phyloP scores from a whole-genome alignment of 2,329 filamentous ascomycete genomes.

The Botrytis porri region DNA sequence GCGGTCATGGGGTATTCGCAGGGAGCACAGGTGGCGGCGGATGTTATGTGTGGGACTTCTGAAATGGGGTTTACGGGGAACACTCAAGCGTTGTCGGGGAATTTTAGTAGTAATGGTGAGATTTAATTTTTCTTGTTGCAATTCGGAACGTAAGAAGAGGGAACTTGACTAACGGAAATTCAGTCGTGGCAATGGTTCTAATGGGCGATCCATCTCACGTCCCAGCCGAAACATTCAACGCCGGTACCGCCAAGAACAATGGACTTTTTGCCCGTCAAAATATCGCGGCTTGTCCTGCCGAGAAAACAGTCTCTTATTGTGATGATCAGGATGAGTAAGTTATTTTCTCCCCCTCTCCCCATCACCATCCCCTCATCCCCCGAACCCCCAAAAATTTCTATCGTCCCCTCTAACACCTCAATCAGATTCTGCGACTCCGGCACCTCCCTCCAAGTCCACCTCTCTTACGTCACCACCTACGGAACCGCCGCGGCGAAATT shows the following conservation, averaged over 20 bases:
- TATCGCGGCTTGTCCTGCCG: slow-evolving; percentile 8
- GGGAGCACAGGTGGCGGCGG: slow-evolving; percentile 35
- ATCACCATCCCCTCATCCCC: not conserved
- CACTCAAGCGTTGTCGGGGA: slow-evolving; percentile 21
- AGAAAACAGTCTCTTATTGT: not conserved
- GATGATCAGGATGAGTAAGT: slow-evolving; percentile 4
- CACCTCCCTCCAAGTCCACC: not conserved
- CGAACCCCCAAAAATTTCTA: not conserved
- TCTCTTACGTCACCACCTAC: slow-evolving; percentile 5
- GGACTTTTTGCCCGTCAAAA: slow-evolving; percentile 33
- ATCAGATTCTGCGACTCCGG: slow-evolving; percentile 14
- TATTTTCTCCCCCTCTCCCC: no score
- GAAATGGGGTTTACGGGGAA: not conserved
- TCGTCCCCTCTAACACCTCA: not conserved
- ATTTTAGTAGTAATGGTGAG: slow-evolving; percentile 10
- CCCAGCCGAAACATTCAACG: slow-evolving; percentile 34
- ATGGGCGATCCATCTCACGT: slow-evolving; percentile 41
- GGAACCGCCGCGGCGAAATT: slow-evolving; percentile 14
- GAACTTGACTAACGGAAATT: slow-evolving; percentile 22
- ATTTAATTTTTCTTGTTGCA: not conserved
- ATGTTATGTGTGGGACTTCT: slow-evolving; percentile 34
- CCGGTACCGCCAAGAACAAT: slow-evolving; percentile 33
- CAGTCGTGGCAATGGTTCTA: slow-evolving; percentile 37
- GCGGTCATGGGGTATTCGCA: slow-evolving; percentile 29
- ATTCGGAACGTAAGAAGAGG: no score